Base-by-base conservation (phyloP, 2,329 filamentous ascomycete species). In the Chaetomiaceae sp. region DNA sequence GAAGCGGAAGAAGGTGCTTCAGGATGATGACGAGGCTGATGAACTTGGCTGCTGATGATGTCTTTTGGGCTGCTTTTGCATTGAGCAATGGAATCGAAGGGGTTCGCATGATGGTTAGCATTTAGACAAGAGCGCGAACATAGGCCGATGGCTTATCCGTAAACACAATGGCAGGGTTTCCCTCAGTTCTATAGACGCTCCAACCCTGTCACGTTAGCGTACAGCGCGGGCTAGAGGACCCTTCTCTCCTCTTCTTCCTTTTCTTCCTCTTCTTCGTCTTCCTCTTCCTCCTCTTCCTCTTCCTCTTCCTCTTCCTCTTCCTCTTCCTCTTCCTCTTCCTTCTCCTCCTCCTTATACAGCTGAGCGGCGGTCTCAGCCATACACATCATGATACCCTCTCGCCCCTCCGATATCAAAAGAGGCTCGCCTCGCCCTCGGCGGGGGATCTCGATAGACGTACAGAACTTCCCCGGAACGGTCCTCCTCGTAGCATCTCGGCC, bases 1-100 rank as follows among this genome's bases (percentile, higher is more conserved):
- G 36, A 57, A 56, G 47, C 51, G 55, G 44, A 61, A 59, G 43
- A 55, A 53, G 44, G 37, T 59, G 3, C 33, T 60, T 11, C 38
- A 51, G 50, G 52, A 57, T 25, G 61, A 61, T 17, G 60, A 60
- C 5, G 56, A 53, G 17, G 54, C 20, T 17, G 59, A 59, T 25
- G 61, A 59, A 39, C 53, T 61, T 36, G 56, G 46, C 7, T 56
- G 34, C 40, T 47, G 43, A 53, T 20, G 37, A 27, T 22, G 22
- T 17, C 37, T 40, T 2, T 17, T 1, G 12, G n/a, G 31, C 22
- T 23, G 29, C 29, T 40, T 2, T 17, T 1, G 8, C 3, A 33
- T 22, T 23, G 29, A 45, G 23, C 39, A 6, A 43, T 5, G 22
- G n/a, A 47, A 8, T 12, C 27, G 14, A 31, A 31, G 27, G 8